Evolutionary conservation across 768 basidiomycete genomes (phyloP).

Genomic region (Cubamyces lactineus): DNA sequence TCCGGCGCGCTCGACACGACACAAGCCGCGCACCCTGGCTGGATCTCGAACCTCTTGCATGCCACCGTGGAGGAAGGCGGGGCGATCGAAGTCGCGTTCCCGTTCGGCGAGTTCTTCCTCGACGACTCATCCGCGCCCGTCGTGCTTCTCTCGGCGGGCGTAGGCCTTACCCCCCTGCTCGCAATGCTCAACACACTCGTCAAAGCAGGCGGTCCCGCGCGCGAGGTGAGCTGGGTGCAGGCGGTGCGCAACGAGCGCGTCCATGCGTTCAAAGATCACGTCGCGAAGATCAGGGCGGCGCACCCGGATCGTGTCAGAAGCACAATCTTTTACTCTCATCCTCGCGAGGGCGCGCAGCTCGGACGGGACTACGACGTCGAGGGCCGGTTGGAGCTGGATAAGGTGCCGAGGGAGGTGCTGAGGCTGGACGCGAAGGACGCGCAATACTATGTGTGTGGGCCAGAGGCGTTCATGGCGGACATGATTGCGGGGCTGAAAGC

Average conservation of each 20-base stretch:
- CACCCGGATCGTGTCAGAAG: constrained; percentile 19
- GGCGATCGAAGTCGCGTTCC: constrained; percentile 26
- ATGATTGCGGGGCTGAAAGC: constrained; percentile 21
- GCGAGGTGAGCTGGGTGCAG: constrained; percentile 30
- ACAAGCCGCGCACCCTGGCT: constrained; percentile 27
- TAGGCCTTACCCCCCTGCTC: constrained; percentile 31
- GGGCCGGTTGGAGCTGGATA: constrained; percentile 23
- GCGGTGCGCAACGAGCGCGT: constrained; percentile 23
- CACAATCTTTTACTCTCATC: constrained; percentile 22
- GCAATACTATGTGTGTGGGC: constrained; percentile 32
- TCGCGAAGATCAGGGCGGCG: constrained; percentile 12
- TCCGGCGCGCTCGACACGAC: constrained; percentile 20
- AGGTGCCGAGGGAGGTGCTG: constrained; percentile 14
- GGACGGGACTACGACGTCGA: constrained; percentile 24
- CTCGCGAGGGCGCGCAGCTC: constrained; percentile 14
- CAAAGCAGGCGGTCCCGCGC: neutral
- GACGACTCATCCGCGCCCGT: constrained; percentile 27
- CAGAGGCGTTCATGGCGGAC: constrained; percentile 29
- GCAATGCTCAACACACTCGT: constrained; percentile 32
- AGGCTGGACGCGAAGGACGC: constrained; percentile 18
- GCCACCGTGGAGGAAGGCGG: constrained; percentile 28
- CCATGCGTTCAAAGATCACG: constrained; percentile 26
- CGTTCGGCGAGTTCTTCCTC: constrained; percentile 34
- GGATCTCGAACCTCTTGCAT: constrained; percentile 33
- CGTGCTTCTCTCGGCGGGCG: constrained; percentile 33